Evolutionary conservation across 192 early-diverging fungal genomes (phyloP).

Genomic region (Entomortierella parvispora): DNA sequence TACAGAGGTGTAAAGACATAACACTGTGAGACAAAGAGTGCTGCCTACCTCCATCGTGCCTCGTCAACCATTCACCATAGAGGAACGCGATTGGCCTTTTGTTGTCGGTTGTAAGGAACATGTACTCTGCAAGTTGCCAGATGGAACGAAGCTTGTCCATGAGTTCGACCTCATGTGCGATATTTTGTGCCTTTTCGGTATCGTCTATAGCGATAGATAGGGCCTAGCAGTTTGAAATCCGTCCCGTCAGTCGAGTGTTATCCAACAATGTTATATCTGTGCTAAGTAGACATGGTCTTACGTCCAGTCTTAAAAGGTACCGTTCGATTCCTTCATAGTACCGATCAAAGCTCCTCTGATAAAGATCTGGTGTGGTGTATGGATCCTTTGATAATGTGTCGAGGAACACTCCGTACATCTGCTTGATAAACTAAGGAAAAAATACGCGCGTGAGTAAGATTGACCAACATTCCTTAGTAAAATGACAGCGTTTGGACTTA

Average conservation of each 20-base stretch:
- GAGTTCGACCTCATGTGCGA: constrained; percentile 14
- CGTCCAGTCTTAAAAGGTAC: constrained; percentile 21
- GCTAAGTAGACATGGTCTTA: too few species aligned
- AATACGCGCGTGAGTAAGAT: too few species aligned
- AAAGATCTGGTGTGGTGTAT: constrained; percentile 14
- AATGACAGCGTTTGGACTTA: constrained; percentile 2
- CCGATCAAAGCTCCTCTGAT: constrained; percentile 11
- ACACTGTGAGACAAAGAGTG: too few species aligned
- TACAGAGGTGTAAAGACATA: too few species aligned
- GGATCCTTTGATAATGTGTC: constrained; percentile 22
- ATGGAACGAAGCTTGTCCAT: constrained; percentile 24
- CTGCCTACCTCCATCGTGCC: constrained; percentile 23
- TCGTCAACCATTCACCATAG: constrained; percentile 27
- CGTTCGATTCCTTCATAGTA: constrained; percentile 35
- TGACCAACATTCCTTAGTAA: neutral
- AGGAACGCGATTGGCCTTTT: constrained; percentile 34
- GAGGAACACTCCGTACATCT: constrained; percentile 32
- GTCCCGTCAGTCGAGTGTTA: neutral
- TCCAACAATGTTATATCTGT: too few species aligned
- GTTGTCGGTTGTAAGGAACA: constrained; percentile 35
- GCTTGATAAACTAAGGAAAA: constrained; percentile 25
- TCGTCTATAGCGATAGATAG: constrained; percentile 1
- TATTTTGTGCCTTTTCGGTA: constrained; percentile 1
- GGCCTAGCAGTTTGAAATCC: neutral
- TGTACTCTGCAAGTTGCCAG: constrained; percentile 35